Conservation (phyloP, 371 early-diverging fungal genomes). For the Chytridiales sp. region DNA sequence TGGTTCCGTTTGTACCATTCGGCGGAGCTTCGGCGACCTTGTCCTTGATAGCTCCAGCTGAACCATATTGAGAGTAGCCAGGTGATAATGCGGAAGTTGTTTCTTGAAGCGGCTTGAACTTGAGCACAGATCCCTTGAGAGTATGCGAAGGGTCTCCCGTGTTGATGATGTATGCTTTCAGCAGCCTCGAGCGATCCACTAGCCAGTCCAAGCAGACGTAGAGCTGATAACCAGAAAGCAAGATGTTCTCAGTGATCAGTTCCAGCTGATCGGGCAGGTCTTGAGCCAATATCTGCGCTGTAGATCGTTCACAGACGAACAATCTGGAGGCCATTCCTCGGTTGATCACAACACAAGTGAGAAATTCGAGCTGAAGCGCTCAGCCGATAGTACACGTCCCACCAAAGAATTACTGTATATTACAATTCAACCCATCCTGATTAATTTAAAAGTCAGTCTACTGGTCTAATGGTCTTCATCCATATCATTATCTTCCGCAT, state of each 20-base stretch:
- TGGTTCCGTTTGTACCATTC: neutral
- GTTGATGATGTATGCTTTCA: slow-evolving; percentile 28
- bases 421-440: too few species aligned
- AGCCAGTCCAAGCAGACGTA: slow-evolving; percentile 31
- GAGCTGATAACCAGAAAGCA: slow-evolving; percentile 24
- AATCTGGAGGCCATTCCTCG: too few species aligned
- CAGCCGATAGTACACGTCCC: too few species aligned
- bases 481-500: neutral
- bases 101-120: slow-evolving; percentile 1
- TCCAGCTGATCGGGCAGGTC: too few species aligned
- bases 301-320: too few species aligned
- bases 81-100: neutral
- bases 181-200: slow-evolving; percentile 19
- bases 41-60: neutral
- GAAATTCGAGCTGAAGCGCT: too few species aligned
- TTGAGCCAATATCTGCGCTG: too few species aligned
- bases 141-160: slow-evolving; percentile 23
- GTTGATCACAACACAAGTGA: too few species aligned
- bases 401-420: too few species aligned
- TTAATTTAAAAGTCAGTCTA: too few species aligned
- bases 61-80: neutral
- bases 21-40: neutral
- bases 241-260: too few species aligned
- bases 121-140: slow-evolving; percentile 19
- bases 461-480: neutral